Base-by-base conservation (phyloP, 1,139 yeast species). In the Hanseniaspora sp. region DNA sequence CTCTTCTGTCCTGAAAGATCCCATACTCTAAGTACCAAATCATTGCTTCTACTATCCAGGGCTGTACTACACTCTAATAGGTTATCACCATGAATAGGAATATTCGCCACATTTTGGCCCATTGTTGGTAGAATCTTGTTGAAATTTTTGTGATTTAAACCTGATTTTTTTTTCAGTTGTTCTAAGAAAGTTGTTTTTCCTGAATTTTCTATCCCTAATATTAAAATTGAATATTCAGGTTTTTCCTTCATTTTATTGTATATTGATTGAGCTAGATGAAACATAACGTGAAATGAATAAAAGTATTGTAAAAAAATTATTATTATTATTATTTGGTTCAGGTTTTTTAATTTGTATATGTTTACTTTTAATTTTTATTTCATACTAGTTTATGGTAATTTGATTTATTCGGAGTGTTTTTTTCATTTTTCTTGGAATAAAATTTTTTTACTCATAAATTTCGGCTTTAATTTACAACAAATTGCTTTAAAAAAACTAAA, bases 1-100 rank as follows among this genome's bases (percentile, higher is more conserved):
- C 86, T 75, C 63, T 80, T 82, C 67, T 92, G 97, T 6, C 98
- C 98, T 8, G 97, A 97, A 44, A 92, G 80, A 68, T 92, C 98
- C 97, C 97, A 92, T 61, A 92, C 79, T 64, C 88, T 86, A 56
- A 92, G 71, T 57, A 76, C 73, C 33, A 44, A 38, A 9, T 47
- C 46, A 46, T 46, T 17, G 52, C 52, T 46, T 18, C 40, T 44
- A 39, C 18, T 46, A n/a, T 48, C 53, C 8, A 44, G 40, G 3
- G 33, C 11, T 12, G 54, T 51, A 2, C 40, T 54, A 2, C 44
- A 34, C 3, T 23, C 33, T 13, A 41, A 67, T 68, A 59, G 18
- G 57, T 76, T 74, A 6, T 46, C 54, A 15, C 46, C 43, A 12
- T 15, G n/a, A 57, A 80, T 70, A 40, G 73, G 72, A 56, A 79